Evolutionary conservation across 441 rosid genomes (phyloP).

Genomic region (Sinapis alba): DNA sequence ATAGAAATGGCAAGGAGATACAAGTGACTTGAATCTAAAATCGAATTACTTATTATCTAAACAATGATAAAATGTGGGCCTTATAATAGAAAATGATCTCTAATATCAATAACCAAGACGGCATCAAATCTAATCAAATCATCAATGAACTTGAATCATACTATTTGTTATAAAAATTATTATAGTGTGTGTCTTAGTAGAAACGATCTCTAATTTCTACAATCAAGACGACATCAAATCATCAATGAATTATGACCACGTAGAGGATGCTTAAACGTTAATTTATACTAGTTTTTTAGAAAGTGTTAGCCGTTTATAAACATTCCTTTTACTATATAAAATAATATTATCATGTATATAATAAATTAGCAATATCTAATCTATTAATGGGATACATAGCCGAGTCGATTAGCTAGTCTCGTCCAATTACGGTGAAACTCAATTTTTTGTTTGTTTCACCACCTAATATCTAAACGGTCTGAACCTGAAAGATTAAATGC

Average conservation of each 20-base stretch:
- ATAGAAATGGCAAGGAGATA: too few species aligned
- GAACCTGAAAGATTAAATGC: background rate
- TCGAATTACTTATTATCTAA: background rate
- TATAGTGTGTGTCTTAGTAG: background rate
- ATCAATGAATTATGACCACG: background rate
- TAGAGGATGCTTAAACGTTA: background rate
- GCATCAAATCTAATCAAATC: background rate
- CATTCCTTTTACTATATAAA: too few species aligned
- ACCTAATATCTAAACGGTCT: background rate
- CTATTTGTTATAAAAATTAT: background rate
- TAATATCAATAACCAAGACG: background rate
- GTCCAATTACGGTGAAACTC: background rate
- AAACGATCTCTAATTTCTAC: background rate
- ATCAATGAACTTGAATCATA: background rate
- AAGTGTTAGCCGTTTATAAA: too few species aligned
- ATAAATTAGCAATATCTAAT: too few species aligned
- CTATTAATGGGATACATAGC: background rate
- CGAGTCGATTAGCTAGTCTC: background rate
- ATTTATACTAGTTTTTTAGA: background rate
- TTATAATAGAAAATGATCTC: background rate
- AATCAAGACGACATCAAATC: background rate
- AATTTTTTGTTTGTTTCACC: background rate
- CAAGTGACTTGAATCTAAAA: background rate
- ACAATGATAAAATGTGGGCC: background rate
- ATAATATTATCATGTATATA: background rate